Base-by-base conservation (phyloP, 148 eudicot species). In the Cornus suecica region DNA sequence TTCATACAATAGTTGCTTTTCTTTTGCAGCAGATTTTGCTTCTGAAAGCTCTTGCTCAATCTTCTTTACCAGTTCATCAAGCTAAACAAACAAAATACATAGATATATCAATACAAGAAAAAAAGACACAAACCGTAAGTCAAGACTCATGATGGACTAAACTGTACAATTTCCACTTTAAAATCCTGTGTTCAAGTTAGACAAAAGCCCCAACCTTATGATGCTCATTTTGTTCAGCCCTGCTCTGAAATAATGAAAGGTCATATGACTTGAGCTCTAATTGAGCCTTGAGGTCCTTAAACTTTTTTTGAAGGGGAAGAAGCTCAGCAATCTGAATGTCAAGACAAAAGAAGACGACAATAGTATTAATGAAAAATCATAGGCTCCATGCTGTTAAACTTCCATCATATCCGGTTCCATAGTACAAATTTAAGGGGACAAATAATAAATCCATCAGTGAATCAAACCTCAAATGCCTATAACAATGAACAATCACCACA, bases 211-310 rank as follows among this genome's bases (percentile, higher is more conserved):
- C 67, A 81, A 93, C 99, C 98, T 93, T 93, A 80, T 93, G 99
- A 82, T 95, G 97, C 85, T 92, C 99, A 85, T 91, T 93, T 81
- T 93, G 99, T 78, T 91, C 90, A 76, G 91, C 97, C 76, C 97
- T 88, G 48, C 86, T 89, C 78, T 90, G 87, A 80, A 85, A 90
- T 62, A 95, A 78, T 74, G 91, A 90, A 29, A 95, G 97, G 42
- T 95, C 99, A 80, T 95, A 87, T 37, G 88, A 91, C 84, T 93
- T 90, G 73, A 95, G 83, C 74, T 88, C 97, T 82, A 95, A 80
- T 83, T 93, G 88, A 74, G 86, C 79, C 84, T 79, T 93, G 23
- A 95, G 85, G 73, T 90, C 92, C 62, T 82, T 85, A 75, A 83
- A 95, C 84, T 87, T 87, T 78, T 88, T 88, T 77, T 93, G 88